phyloP scores from a whole-genome alignment of 148 eudicot genomes.

The Salicornia ramosissima region DNA sequence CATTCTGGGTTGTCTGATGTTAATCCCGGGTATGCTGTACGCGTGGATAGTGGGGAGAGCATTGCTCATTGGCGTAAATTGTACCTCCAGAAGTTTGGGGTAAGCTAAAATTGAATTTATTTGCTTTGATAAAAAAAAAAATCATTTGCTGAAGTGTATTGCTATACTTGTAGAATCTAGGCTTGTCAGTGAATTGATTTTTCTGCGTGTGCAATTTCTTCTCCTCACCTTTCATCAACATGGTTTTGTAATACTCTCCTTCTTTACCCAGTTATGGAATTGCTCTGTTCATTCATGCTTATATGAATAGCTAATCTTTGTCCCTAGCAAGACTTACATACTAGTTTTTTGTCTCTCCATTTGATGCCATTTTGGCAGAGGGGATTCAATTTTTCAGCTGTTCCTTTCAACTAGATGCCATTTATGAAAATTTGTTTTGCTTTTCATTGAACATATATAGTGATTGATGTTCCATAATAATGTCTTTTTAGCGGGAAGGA shows the following conservation, averaged over 20 bases:
- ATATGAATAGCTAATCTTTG: background rate
- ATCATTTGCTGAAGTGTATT: constrained; percentile 4
- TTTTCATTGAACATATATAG: background rate
- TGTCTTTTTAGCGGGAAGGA: background rate
- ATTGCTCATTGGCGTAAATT: constrained; percentile 65
- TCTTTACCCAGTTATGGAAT: background rate
- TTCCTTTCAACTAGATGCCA: background rate
- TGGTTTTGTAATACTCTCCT: background rate
- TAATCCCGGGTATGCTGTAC: constrained; percentile 62
- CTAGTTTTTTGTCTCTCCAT: background rate
- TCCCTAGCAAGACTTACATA: background rate
- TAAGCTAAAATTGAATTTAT: constrained; percentile 28
- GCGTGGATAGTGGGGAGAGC: constrained; percentile 59
- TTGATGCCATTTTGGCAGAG: background rate
- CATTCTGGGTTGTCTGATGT: constrained; percentile 58
- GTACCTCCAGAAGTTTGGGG: constrained; percentile 49
- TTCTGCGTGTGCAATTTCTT: background rate
- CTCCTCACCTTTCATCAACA: background rate
- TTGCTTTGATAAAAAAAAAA: too few relatives aligned
- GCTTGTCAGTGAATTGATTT: background rate
- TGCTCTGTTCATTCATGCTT: background rate
- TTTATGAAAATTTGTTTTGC: background rate
- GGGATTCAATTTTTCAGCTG: background rate
- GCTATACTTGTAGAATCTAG: background rate
- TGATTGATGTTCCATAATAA: background rate